These are phyloP conservation scores for Globisporangium canariense DNA, from an alignment of 352 stramenopile species.

Conservation along the genomic window DNA sequence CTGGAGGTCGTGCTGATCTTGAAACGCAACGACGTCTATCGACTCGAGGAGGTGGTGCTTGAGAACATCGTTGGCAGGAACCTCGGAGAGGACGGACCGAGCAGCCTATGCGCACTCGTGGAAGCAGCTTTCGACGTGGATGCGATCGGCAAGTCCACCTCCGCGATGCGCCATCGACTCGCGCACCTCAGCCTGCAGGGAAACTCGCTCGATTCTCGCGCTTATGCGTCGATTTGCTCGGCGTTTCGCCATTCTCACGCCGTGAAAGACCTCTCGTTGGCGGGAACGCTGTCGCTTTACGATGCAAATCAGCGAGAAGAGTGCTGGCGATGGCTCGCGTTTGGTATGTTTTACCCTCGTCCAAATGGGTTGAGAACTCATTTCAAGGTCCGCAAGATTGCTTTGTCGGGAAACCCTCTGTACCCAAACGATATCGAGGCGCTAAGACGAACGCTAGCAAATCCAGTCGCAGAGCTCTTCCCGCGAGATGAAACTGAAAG, in stretches of 20 bases:
- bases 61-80: slow-evolving; percentile 2
- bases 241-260: slow-evolving; percentile 1
- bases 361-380: not conserved
- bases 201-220: slow-evolving; percentile 1
- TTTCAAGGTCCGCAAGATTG: slow-evolving; percentile 1
- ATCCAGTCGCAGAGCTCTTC: slow-evolving; percentile 6
- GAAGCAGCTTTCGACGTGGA: slow-evolving; percentile 8
- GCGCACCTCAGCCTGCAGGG: not conserved
- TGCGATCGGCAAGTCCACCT: not conserved
- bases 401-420: slow-evolving; percentile 14
- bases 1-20: slow-evolving; percentile 3
- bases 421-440: slow-evolving; percentile 9
- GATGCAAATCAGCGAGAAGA: slow-evolving; percentile 3
- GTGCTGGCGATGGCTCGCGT: slow-evolving; percentile 20
- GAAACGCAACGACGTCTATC: slow-evolving; percentile 5
- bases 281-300: slow-evolving; percentile 7
- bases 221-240: slow-evolving; percentile 9
- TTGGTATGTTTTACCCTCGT: slow-evolving; percentile 9
- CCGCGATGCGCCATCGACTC: not conserved
- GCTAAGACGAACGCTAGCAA: not conserved
- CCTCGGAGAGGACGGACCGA: not conserved
- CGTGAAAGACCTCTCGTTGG: slow-evolving; percentile 6
- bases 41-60: slow-evolving; percentile 6
- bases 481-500: not conserved
- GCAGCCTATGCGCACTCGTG: slow-evolving; percentile 1